phyloP scores from a whole-genome alignment of 2,329 filamentous ascomycete genomes.

The Sporothrix brasiliensis region DNA sequence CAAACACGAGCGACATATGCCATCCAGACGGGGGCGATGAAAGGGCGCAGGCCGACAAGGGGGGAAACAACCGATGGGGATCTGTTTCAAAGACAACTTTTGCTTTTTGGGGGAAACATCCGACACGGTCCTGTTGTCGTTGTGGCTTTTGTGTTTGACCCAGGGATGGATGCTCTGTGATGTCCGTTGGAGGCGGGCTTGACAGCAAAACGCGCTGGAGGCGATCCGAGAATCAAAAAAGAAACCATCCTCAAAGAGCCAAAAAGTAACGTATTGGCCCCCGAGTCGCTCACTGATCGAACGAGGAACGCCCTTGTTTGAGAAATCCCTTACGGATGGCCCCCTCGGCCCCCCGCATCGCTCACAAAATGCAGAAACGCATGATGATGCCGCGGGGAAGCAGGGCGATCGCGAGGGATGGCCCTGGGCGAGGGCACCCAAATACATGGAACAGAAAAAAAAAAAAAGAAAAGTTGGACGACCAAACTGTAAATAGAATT shows the following conservation, averaged over 20 bases:
- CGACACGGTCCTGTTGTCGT: neutral
- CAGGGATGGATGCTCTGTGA: neutral
- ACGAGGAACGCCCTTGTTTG: neutral
- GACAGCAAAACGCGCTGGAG: neutral
- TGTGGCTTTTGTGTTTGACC: slow-evolving; percentile 1
- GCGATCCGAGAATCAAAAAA: neutral
- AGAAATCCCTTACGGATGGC: neutral
- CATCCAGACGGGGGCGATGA: neutral
- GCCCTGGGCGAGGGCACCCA: too few species aligned
- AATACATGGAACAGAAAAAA: neutral
- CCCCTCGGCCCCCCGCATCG: neutral
- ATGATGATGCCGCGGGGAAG: neutral
- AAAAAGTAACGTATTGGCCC: too few species aligned
- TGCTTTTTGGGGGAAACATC: too few species aligned
- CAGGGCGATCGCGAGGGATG: neutral
- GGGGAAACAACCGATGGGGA: neutral
- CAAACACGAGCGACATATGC: neutral
- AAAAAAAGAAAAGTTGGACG: neutral
- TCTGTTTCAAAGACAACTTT: neutral
- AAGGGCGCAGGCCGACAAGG: neutral
- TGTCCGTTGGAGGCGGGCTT: too few species aligned
- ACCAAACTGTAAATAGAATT: neutral
- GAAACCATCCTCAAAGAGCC: neutral
- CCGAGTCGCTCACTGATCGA: too few species aligned
- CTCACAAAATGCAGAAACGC: neutral